Evolutionary conservation across 2,329 filamentous ascomycete species (phyloP), one percentile per base, ranked within the genome.

Genomic region (Chrysosporium queenslandicum): DNA sequence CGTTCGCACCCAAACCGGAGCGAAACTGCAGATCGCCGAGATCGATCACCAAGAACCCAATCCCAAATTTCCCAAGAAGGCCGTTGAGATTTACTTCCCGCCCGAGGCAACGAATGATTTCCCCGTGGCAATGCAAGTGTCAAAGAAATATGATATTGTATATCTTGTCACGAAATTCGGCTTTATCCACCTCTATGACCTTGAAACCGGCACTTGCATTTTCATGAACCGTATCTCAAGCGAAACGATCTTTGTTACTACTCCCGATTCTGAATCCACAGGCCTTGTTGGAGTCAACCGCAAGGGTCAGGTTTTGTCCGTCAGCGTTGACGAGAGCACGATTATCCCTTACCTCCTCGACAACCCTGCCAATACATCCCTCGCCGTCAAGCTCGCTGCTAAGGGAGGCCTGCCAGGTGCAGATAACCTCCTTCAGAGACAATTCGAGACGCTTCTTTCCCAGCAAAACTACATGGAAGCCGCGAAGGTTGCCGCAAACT

Each of bases 191-290:
- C 80, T 98, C 21, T 97, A 98, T 73, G 94, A 98, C 65, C 81
- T 98, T 53, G 94, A 98, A 75, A 92, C 87, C 6, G 94, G 87
- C 54, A 86, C 86, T 11, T 94, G 88, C 68, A 92, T 98, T 67
- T 98, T 96, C 80, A 94, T 98, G 89, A 98, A 98, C 78, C 86
- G 94, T 62, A 98, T 98, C 64, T 98, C 92, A 30, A 95, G 89
- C 75, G 92, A 98, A 68, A 98, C 92, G 23, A 97, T 98, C 68
- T 98, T 98, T 74, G 94, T 91, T 23, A 96, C 90, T 18, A 85
- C 87, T 43, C 75, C 83, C 32, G 92, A 98, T 67, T 79, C 80
- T 51, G 83, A 89, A 20, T 94, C 88, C 16, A 81, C 85, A 42
- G 94, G 94, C 62, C 85, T 98, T 57, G 80, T 98, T 50, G 89